phyloP scores from a whole-genome alignment of 179 eudicot species.

The Heliamphora ciliata region DNA sequence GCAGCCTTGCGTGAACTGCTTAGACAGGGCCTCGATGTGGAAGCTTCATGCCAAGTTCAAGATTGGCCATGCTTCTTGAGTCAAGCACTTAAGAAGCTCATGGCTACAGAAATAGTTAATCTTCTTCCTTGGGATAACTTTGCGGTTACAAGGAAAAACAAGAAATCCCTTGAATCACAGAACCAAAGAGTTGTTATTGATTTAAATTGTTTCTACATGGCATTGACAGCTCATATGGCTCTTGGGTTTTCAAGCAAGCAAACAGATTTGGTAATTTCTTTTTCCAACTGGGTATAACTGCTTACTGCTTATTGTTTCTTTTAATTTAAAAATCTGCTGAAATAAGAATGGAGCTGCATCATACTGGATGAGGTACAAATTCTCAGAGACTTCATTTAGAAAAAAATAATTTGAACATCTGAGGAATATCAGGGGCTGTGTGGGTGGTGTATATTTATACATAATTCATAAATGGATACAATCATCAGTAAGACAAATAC shows the following conservation, averaged over 20 bases:
- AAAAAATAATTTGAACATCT: not conserved
- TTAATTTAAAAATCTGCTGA: not conserved
- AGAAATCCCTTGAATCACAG: conserved; percentile 84
- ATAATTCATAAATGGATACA: not conserved
- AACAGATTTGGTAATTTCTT: conserved; percentile 62
- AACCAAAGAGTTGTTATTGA: conserved; percentile 86
- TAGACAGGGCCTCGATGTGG: conserved; percentile 89
- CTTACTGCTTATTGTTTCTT: conserved; percentile 1
- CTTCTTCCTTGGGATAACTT: conserved; percentile 88
- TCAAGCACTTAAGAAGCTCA: conserved; percentile 75
- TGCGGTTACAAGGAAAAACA: conserved; percentile 77
- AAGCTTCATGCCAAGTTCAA: conserved; percentile 66
- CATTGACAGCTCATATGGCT: conserved; percentile 79
- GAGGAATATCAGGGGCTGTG: not conserved
- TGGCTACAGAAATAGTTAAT: conserved; percentile 86
- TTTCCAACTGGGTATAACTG: not conserved
- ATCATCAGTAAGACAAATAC: not conserved
- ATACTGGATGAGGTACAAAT: not conserved
- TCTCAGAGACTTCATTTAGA: not conserved
- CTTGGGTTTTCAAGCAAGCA: conserved; percentile 87
- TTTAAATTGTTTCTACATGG: conserved; percentile 69
- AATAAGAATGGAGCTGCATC: not conserved
- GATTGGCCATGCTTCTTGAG: conserved; percentile 88
- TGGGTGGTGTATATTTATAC: not conserved
- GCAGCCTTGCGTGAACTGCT: conserved; percentile 87